Evolutionary conservation across 2,329 filamentous ascomycete species (phyloP).

Genomic region (Blastomyces silverae): DNA sequence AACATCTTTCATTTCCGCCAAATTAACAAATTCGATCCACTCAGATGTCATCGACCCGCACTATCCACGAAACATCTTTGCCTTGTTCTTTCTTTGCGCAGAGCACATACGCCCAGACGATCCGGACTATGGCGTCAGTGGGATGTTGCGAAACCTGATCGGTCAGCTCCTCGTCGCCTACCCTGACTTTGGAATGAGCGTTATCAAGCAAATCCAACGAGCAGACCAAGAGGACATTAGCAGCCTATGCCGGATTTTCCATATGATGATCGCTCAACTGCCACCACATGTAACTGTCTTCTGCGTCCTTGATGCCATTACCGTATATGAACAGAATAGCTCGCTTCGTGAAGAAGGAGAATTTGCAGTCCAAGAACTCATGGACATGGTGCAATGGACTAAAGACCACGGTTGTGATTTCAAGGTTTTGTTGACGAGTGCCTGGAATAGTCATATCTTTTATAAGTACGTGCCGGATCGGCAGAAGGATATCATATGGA

Average conservation of each 20-base stretch:
- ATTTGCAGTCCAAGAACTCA: constrained; percentile 9
- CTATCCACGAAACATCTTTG: constrained; percentile 10
- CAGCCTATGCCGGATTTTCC: constrained; percentile 8
- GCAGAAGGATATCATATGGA: constrained; percentile 9
- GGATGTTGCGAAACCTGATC: constrained; percentile 11
- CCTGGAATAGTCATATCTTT: constrained; percentile 11
- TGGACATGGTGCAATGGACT: constrained; percentile 10
- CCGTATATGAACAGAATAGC: constrained; percentile 8
- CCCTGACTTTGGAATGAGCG: constrained; percentile 8
- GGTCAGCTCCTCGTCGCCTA: constrained; percentile 5
- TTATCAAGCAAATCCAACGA: constrained; percentile 10
- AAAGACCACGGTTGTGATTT: constrained; percentile 9
- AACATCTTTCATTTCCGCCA: constrained; percentile 10
- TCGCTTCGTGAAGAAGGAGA: constrained; percentile 1
- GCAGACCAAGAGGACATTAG: constrained; percentile 1
- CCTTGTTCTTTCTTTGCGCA: constrained; percentile 10
- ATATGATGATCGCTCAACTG: constrained; percentile 13
- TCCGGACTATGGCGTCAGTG: constrained; percentile 7
- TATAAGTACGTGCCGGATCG: constrained; percentile 7
- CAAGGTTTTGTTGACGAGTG: constrained; percentile 12
- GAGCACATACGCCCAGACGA: not conserved
- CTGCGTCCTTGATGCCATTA: constrained; percentile 10
- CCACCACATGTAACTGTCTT: constrained; percentile 4
- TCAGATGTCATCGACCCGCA: constrained; percentile 10
- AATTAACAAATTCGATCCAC: constrained; percentile 7